Evolutionary conservation across 352 stramenopile genomes (phyloP).

Genomic region (Globisporangium iwayamae): DNA sequence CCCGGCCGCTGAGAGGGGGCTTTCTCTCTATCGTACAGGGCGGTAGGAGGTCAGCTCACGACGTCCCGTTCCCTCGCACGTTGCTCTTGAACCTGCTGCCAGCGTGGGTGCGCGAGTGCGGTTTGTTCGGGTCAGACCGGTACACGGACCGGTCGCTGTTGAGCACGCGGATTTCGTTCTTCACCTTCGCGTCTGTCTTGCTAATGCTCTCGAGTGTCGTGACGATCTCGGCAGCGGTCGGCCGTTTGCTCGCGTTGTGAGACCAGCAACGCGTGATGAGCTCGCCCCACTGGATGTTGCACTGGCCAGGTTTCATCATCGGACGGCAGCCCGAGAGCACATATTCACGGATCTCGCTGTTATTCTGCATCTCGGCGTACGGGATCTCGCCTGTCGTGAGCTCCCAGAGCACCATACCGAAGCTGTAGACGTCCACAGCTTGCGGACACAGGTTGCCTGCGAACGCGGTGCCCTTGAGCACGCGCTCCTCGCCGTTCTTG

Average conservation of each 20-base stretch:
- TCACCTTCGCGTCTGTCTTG: constrained; percentile 62
- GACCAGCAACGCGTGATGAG: constrained; percentile 85
- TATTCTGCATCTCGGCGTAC: constrained; percentile 61
- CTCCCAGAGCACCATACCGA: constrained; percentile 87
- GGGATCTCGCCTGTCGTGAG: constrained; percentile 80
- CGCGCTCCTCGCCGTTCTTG: constrained; percentile 71
- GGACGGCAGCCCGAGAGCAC: constrained; percentile 73
- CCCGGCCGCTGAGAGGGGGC: background rate
- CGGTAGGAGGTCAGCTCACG: constrained; percentile 5
- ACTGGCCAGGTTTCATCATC: constrained; percentile 70
- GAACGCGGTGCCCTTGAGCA: constrained; percentile 40
- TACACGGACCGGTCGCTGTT: constrained; percentile 84
- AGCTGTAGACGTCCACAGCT: constrained; percentile 85
- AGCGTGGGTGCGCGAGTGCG: constrained; percentile 39
- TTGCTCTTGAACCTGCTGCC: constrained; percentile 52
- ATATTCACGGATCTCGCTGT: constrained; percentile 72
- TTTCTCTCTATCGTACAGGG: constrained; percentile 20
- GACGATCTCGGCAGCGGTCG: constrained; percentile 79
- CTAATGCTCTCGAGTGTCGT: constrained; percentile 75
- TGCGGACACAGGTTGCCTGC: constrained; percentile 38
- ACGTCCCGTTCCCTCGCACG: constrained; percentile 44
- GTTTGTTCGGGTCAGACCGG: constrained; percentile 56
- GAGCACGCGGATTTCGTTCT: constrained; percentile 61
- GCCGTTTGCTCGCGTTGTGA: constrained; percentile 62
- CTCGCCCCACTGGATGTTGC: constrained; percentile 82